Conservation (phyloP, 441 rosid genomes). For the Flueggea neowawraea region DNA sequence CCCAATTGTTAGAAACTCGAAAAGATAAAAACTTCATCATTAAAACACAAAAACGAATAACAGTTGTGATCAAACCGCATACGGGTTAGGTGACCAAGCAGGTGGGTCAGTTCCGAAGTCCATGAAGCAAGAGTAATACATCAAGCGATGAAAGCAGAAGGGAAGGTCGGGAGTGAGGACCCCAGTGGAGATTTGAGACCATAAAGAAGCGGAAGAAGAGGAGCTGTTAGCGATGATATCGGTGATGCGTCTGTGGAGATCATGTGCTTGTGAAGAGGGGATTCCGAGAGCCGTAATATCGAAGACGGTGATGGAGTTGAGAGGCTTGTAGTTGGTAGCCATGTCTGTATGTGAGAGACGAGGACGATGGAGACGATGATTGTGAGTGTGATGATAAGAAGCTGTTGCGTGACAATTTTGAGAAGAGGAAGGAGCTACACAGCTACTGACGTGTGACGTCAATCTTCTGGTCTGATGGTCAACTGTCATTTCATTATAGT, state of each 20-base stretch:
- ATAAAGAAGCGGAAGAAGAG: conserved; percentile 40
- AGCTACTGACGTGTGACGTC: no score
- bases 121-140: conserved; percentile 77
- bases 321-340: conserved; percentile 26
- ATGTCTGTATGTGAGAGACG: no score
- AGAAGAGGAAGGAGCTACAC: no score
- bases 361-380: no score
- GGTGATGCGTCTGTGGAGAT: conserved; percentile 39
- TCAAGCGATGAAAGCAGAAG: conserved; percentile 77
- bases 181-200: conserved; percentile 53
- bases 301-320: conserved; percentile 38
- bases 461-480: no score
- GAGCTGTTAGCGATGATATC: conserved; percentile 36
- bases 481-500: no score
- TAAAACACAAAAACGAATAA: not conserved
- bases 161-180: conserved; percentile 69
- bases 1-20: no score
- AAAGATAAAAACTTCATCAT: no score
- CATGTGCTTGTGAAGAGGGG: conserved; percentile 26
- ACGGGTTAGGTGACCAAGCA: conserved; percentile 88
- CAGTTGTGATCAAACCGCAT: not conserved
- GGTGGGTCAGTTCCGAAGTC: conserved; percentile 85
- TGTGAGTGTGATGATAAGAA: no score
- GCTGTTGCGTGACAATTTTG: no score
- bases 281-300: conserved; percentile 70